Evolutionary conservation across 768 basidiomycete species (phyloP).

Genomic region (Epithele typhae): DNA sequence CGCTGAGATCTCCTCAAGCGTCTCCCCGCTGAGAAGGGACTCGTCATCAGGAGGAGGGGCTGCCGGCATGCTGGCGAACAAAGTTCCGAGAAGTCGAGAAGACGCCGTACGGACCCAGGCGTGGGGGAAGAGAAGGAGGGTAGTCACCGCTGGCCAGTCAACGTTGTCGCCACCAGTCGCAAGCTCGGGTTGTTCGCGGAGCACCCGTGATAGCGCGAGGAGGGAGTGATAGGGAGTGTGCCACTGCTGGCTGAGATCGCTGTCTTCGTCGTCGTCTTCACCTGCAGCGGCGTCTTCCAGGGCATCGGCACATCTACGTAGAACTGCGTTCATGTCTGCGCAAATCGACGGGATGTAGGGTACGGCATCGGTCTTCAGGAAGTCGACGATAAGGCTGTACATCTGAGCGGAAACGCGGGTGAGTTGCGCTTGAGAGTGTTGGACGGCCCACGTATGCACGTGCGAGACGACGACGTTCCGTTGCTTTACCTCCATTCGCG

Average conservation of each 20-base stretch:
- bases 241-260: slow-evolving; percentile 41
- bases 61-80: slow-evolving; percentile 55
- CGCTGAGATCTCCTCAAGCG: slow-evolving; percentile 66
- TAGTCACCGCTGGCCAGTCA: slow-evolving; percentile 58
- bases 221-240: slow-evolving; percentile 80
- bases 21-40: slow-evolving; percentile 47
- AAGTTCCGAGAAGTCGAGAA: slow-evolving; percentile 66
- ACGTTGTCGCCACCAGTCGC: slow-evolving; percentile 43
- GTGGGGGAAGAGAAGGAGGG: slow-evolving; percentile 83
- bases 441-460: slow-evolving; percentile 74
- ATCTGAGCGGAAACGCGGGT: slow-evolving; percentile 75
- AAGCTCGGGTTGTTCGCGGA: slow-evolving; percentile 51
- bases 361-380: slow-evolving; percentile 43
- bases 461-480: slow-evolving; percentile 59
- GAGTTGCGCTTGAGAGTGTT: slow-evolving; percentile 55
- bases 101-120: slow-evolving; percentile 89
- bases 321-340: slow-evolving; percentile 48
- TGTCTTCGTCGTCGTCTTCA: slow-evolving; percentile 44
- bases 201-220: slow-evolving; percentile 56
- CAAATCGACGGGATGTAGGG: slow-evolving; percentile 47
- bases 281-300: slow-evolving; percentile 29
- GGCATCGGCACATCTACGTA: slow-evolving; percentile 40
- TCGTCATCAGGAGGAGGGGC: slow-evolving; percentile 31
- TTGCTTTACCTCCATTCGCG: slow-evolving; percentile 58
- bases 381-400: slow-evolving; percentile 77